phyloP scores from a whole-genome alignment of 345 rosid species.

The Pistacia vera region DNA sequence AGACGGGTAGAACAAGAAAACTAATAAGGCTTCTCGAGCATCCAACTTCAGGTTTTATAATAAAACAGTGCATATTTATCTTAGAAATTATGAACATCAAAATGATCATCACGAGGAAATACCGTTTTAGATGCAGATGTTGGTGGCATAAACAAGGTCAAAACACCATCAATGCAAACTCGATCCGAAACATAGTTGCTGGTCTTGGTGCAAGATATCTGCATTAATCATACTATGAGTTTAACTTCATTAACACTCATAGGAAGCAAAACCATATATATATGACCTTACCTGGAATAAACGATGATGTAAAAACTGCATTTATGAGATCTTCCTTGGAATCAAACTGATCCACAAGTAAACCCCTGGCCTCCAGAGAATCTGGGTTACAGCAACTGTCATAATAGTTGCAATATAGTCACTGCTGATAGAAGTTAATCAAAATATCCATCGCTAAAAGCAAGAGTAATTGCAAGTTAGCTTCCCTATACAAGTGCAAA shows the following conservation, averaged over 20 bases:
- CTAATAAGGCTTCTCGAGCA: slow-evolving; percentile 1
- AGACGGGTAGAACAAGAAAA: not conserved
- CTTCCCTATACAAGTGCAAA: not conserved
- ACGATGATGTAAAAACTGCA: slow-evolving; percentile 89
- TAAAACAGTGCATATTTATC: not conserved
- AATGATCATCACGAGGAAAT: slow-evolving; percentile 25
- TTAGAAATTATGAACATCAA: not conserved
- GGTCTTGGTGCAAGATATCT: slow-evolving; percentile 96
- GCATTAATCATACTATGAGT: slow-evolving; percentile 27
- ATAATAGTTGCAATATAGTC: slow-evolving; percentile 20
- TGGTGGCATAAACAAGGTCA: slow-evolving; percentile 96
- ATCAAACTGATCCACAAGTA: slow-evolving; percentile 93
- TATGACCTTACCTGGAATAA: slow-evolving; percentile 72
- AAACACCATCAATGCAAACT: slow-evolving; percentile 92
- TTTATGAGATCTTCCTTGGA: slow-evolving; percentile 88
- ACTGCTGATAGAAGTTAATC: not conserved
- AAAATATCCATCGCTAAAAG: slow-evolving; percentile 14
- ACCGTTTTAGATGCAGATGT: slow-evolving; percentile 91
- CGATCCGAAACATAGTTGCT: slow-evolving; percentile 83
- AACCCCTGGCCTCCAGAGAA: slow-evolving; percentile 90
- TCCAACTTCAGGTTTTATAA: not conserved
- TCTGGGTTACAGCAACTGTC: slow-evolving; percentile 96
- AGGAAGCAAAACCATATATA: slow-evolving; percentile 5
- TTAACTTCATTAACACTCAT: slow-evolving; percentile 19
- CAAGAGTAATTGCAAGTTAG: not conserved